phyloP scores from a whole-genome alignment of 2,329 filamentous ascomycete species.

The Claviceps pazoutovae region DNA sequence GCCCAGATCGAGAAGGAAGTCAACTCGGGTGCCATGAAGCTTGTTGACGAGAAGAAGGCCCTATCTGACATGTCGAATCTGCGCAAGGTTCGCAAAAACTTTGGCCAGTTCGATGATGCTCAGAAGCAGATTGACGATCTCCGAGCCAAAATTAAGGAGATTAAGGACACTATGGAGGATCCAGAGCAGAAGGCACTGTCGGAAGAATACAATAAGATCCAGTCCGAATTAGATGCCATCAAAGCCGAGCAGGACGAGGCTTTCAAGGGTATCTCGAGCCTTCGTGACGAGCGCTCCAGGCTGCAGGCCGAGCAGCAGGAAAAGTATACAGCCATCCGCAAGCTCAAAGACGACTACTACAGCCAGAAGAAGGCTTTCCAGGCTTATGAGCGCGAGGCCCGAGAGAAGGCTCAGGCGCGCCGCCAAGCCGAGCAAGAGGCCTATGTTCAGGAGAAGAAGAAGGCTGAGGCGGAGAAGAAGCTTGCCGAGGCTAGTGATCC shows the following conservation, averaged over 20 bases:
- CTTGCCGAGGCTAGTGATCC: constrained; percentile 72
- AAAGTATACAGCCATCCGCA: constrained; percentile 69
- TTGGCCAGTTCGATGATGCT: constrained; percentile 66
- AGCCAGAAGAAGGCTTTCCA: constrained; percentile 66
- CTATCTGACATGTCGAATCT: constrained; percentile 69
- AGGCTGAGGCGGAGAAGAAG: constrained; percentile 61
- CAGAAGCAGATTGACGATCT: constrained; percentile 84
- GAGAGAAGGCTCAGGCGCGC: constrained; percentile 62
- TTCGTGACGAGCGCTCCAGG: constrained; percentile 76
- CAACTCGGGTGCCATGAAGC: constrained; percentile 78
- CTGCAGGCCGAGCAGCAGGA: constrained; percentile 75
- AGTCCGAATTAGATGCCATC: constrained; percentile 77
- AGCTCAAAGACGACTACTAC: constrained; percentile 84
- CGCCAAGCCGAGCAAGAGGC: constrained; percentile 68
- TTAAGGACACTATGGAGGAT: constrained; percentile 81
- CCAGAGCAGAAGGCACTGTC: constrained; percentile 79
- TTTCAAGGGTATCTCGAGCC: constrained; percentile 72
- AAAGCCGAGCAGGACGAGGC: constrained; percentile 85
- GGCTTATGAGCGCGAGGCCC: constrained; percentile 72
- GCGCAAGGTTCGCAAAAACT: constrained; percentile 83
- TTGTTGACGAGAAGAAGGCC: constrained; percentile 95
- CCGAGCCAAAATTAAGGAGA: constrained; percentile 74
- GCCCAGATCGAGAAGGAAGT: constrained; percentile 70
- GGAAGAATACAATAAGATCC: constrained; percentile 73
- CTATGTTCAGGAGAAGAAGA: constrained; percentile 56